These are phyloP conservation scores for Aleurites moluccanus DNA, from an alignment of 441 rosid species.

Conservation along the genomic window DNA sequence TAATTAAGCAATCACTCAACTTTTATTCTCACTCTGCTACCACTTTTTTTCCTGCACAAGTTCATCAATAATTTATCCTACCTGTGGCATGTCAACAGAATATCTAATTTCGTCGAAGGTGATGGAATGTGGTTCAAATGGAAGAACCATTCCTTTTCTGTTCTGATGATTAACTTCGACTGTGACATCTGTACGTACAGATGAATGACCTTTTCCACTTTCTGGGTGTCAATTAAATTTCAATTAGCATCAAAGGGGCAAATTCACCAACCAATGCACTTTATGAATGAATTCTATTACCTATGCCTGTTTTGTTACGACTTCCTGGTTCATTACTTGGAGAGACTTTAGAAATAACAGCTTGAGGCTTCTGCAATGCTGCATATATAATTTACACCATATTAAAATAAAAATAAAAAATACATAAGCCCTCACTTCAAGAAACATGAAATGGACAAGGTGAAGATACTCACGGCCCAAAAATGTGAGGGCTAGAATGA, in stretches of 20 bases:
- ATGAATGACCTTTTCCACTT: conserved; percentile 2
- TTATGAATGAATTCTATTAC: not conserved
- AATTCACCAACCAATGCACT: not conserved
- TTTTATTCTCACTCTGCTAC: not conserved
- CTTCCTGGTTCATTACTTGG: conserved; percentile 4
- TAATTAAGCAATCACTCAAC: not conserved
- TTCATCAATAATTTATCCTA: conserved; percentile 10
- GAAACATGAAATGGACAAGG: not conserved
- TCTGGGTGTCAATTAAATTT: conserved; percentile 1
- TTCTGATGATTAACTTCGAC: conserved; percentile 19
- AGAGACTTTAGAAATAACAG: conserved; percentile 45
- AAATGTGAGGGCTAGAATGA: conserved; percentile 55
- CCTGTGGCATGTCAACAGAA: conserved; percentile 76
- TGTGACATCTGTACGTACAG: not conserved
- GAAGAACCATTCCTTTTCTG: conserved; percentile 73
- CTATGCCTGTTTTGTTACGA: not conserved
- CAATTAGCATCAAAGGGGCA: not conserved
- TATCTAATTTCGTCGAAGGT: conserved; percentile 58
- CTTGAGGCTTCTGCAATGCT: conserved; percentile 67
- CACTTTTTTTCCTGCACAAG: not conserved
- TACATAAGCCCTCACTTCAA: not conserved
- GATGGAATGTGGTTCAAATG: conserved; percentile 33
- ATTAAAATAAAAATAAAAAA: not conserved
- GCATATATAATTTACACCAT: conserved; percentile 17
- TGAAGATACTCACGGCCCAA: conserved; percentile 48